These are phyloP conservation scores for Chrysanthemum seticuspe DNA, from an alignment of 129 eudicot species.

Conservation along the genomic window DNA sequence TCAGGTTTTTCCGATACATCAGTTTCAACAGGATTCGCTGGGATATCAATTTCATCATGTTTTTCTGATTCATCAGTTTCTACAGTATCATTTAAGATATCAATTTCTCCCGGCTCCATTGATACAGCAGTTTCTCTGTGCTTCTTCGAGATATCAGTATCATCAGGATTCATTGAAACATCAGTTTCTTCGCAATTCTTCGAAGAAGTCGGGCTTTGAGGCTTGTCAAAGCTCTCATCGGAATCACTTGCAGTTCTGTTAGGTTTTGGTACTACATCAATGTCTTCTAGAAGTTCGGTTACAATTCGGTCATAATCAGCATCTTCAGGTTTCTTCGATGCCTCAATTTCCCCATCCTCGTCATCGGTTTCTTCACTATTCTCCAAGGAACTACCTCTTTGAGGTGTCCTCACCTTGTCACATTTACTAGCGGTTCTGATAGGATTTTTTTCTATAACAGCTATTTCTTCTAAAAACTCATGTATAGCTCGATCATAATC, in stretches of 20 bases:
- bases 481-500: background rate
- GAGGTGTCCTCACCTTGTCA: background rate
- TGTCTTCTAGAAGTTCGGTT: background rate
- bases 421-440: conserved; percentile 1
- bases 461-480: background rate
- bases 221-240: no score
- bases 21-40: background rate
- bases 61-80: background rate
- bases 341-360: background rate
- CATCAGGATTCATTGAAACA: background rate
- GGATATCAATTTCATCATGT: background rate
- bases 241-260: background rate
- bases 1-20: background rate
- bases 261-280: background rate
- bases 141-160: background rate
- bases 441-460: conserved; percentile 18
- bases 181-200: background rate
- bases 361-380: no score
- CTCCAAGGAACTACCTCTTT: background rate
- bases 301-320: background rate
- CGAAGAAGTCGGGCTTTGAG: background rate
- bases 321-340: background rate
- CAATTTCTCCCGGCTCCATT: background rate
- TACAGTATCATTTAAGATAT: background rate
- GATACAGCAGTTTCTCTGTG: no score